These are phyloP conservation scores for barrel medic (Medicago truncatula) DNA, from an alignment of 306 rosid species.

Conservation along the genomic window MtrunA17r5.0-ANR NC_053043.1:41436501-41437000, in stretches of 20 bases:
- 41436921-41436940: slow-evolving; percentile 88
- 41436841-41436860: slow-evolving; percentile 23
- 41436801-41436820: not conserved
- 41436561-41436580: too few relatives aligned
- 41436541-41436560: too few relatives aligned
- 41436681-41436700: not conserved
- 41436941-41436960: slow-evolving; percentile 71
- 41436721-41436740: slow-evolving; percentile 1
- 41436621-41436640: slow-evolving; percentile 23
- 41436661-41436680: not conserved
- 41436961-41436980: slow-evolving; percentile 78
- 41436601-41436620: not conserved
- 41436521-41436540: too few relatives aligned
- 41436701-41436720: not conserved
- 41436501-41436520: too few relatives aligned
- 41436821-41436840: slow-evolving; percentile 21
- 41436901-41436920: slow-evolving; percentile 73
- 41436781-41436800: slow-evolving; percentile 7
- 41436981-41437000: slow-evolving; percentile 57
- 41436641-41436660: not conserved
- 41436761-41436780: not conserved
- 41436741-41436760: not conserved
- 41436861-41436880: not conserved
- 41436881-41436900: slow-evolving; percentile 60
- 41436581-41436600: not conserved